phyloP scores from a whole-genome alignment of 768 basidiomycete genomes.

The Russula lepida region DNA sequence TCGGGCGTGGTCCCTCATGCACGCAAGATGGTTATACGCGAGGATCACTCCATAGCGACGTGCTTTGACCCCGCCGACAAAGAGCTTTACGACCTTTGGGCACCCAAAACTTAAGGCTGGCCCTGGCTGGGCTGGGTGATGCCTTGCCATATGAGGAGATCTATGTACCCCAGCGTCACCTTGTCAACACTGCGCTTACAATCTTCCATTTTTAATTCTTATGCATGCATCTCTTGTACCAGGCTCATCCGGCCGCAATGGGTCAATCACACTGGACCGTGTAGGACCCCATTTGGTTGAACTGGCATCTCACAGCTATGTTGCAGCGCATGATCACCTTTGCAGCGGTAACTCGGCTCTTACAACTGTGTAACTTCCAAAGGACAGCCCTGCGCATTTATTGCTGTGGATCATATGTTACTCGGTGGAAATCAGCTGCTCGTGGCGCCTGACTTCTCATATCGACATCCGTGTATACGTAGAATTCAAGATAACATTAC shows the following conservation, averaged over 20 bases:
- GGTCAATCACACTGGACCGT: no score
- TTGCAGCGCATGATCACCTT: no score
- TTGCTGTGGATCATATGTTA: no score
- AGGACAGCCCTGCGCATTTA: no score
- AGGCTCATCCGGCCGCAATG: background rate
- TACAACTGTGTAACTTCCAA: no score
- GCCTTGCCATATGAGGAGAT: background rate
- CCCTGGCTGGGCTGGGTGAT: background rate
- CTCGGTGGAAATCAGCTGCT: no score
- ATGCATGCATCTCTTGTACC: background rate
- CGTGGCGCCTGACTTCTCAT: no score
- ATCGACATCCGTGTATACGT: no score
- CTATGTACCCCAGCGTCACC: background rate
- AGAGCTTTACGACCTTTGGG: conserved; percentile 75
- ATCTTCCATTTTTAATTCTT: background rate
- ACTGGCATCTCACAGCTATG: no score
- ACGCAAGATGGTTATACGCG: conserved; percentile 42
- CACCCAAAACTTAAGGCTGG: conserved; percentile 32
- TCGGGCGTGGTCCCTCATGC: conserved; percentile 20
- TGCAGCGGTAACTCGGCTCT: no score
- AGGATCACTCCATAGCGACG: conserved; percentile 58
- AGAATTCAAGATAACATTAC: no score
- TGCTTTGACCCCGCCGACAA: conserved; percentile 71
- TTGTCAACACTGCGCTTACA: background rate
- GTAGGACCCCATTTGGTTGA: no score